Percentiles rank a stretch among this genome's conserved stretches.
phyloP scores from a whole-genome alignment of 148 eudicot genomes.

The Rhododendron griersonianum region DNA sequence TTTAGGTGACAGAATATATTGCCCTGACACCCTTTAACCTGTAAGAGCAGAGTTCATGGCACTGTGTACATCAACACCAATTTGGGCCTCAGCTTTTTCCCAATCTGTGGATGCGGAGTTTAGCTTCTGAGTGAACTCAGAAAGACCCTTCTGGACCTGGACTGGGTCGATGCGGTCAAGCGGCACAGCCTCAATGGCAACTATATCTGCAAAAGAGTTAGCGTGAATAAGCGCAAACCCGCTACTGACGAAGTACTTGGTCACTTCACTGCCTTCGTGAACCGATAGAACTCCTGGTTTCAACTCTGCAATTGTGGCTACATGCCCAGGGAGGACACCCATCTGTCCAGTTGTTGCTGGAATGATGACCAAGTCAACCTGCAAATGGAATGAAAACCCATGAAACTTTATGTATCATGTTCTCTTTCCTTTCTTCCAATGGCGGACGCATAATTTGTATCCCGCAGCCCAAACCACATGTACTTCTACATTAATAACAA shows the following conservation, averaged over 20 bases:
- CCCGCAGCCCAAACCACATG: too few species aligned
- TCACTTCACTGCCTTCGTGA: not conserved
- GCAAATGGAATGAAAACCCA: not conserved
- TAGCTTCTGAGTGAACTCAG: not conserved
- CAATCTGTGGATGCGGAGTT: too few species aligned
- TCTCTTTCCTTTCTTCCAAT: not conserved
- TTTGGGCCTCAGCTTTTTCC: too few species aligned
- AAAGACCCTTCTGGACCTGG: not conserved
- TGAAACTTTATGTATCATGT: not conserved
- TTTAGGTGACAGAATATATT: too few species aligned
- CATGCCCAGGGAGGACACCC: not conserved
- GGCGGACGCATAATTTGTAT: too few species aligned
- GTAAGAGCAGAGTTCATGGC: too few species aligned
- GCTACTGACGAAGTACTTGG: not conserved
- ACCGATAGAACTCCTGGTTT: not conserved
- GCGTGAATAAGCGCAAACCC: not conserved
- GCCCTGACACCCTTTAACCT: too few species aligned
- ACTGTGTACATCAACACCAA: too few species aligned
- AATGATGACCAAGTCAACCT: not conserved
- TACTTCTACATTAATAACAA: too few species aligned
- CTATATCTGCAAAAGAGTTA: not conserved
- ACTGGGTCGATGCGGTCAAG: not conserved
- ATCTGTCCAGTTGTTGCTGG: not conserved
- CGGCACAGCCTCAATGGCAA: not conserved
- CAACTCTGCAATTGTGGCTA: not conserved